Evolutionary conservation across 2,329 filamentous ascomycete species (phyloP).

Genomic region (Arthrobotrys iridis): DNA sequence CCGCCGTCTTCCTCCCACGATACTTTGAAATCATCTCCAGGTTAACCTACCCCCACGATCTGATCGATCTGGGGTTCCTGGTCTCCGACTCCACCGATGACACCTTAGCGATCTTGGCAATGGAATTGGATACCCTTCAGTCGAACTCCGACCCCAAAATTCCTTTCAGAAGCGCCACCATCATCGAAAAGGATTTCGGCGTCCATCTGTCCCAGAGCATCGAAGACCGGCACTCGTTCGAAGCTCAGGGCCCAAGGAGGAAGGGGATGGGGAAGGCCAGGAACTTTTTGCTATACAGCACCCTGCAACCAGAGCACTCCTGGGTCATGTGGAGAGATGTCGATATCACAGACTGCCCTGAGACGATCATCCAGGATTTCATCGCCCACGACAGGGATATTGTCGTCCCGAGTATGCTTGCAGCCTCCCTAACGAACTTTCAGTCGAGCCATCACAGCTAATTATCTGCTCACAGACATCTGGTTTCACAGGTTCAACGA

Average conservation of each 20-base stretch:
- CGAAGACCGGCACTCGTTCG: slow-evolving; percentile 83
- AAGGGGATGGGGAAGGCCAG: slow-evolving; percentile 89
- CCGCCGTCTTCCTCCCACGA: slow-evolving; percentile 80
- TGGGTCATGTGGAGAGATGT: slow-evolving; percentile 99
- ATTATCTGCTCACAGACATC: slow-evolving; percentile 72
- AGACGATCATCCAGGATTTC: slow-evolving; percentile 90
- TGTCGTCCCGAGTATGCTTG: slow-evolving; percentile 85
- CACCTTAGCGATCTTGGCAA: slow-evolving; percentile 83
- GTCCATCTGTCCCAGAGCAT: slow-evolving; percentile 79
- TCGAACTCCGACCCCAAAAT: slow-evolving; percentile 76
- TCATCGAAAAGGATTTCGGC: slow-evolving; percentile 92
- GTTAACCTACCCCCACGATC: slow-evolving; percentile 90
- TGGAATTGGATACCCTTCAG: slow-evolving; percentile 89
- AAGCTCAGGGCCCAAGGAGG: slow-evolving; percentile 85
- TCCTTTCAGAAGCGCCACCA: slow-evolving; percentile 83
- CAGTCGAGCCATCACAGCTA: neutral
- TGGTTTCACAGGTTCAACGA: slow-evolving; percentile 92
- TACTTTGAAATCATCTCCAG: slow-evolving; percentile 93
- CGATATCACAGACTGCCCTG: slow-evolving; percentile 90
- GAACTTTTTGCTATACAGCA: slow-evolving; percentile 86
- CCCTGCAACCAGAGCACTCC: slow-evolving; percentile 90
- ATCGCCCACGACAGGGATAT: slow-evolving; percentile 93
- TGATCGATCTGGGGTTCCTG: slow-evolving; percentile 95
- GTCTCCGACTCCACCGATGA: slow-evolving; percentile 92
- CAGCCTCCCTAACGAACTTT: neutral